Base-by-base conservation (phyloP, 208 protist genomes). In the Leishmania lainsoni region DNA sequence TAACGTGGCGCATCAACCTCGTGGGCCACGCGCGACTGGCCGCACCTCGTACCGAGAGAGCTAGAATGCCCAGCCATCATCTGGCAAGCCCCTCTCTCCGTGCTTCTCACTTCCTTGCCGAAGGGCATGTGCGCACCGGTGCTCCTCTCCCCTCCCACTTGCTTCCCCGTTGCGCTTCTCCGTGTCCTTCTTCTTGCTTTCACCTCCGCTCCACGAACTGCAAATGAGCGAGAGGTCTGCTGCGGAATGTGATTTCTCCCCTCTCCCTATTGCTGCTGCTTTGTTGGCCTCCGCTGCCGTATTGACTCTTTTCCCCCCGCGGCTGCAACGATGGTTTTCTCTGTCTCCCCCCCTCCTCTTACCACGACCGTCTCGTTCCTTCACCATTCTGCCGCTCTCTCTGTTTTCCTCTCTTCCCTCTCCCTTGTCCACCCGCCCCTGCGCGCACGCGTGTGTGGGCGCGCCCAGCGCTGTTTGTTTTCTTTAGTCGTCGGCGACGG, bases 241-340 rank as follows among this genome's bases (percentile, higher is more conserved):
- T 45, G 42, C 42, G 4, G 42, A 45, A 45, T 45, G 42, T 45
- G 42, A 45, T 79, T 76, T 83, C 45, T 79, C 80, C 80, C 73
- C 32, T 75, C 51, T 58, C 42, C 59, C 73, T 80, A 45, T 45
- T 45, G 42, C 42, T 45, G 42, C 42, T 45, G 42, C 6, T 8
- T 45, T 45, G 42, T 45, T 45, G 42, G 4, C 42, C 42, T 45
- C 42, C 42, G 42, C 42, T 45, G 6, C 42, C 42, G 42, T 45
- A 45, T 45, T 5, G 42, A 2, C 42, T 45, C 42, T 45, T 45
- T 45, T 45, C 6, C 42, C 42, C 42, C 42, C 42, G 42, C 42
- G 0, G 42, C 42, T 45, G 42, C 42, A 45, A 45, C 42, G 42
- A 45, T 45, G 42, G 42, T 5, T 45, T 45, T 45, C 42, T 45